Evolutionary conservation across 768 basidiomycete genomes (phyloP).

Genomic region (Amanita rimosa): DNA sequence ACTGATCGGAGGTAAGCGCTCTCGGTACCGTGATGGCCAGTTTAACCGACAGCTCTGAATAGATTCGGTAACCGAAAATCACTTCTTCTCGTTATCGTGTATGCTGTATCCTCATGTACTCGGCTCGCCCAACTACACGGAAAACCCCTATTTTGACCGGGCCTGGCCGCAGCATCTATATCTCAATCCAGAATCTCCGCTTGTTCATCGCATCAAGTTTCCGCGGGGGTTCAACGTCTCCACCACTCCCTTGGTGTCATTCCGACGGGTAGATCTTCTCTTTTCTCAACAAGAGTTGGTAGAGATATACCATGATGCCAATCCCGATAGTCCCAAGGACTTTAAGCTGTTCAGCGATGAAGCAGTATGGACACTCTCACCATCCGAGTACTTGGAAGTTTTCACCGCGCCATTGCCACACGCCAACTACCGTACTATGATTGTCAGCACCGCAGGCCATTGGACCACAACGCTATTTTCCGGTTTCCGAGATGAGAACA

Average conservation of each 20-base stretch:
- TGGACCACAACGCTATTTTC: constrained; percentile 52
- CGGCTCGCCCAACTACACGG: constrained; percentile 51
- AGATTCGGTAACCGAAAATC: constrained; percentile 65
- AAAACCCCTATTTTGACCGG: constrained; percentile 44
- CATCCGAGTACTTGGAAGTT: constrained; percentile 38
- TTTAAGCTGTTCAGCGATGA: constrained; percentile 46
- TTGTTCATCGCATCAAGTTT: constrained; percentile 29
- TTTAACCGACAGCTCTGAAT: not conserved
- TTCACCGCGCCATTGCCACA: constrained; percentile 37
- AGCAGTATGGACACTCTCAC: constrained; percentile 38
- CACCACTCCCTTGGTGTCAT: constrained; percentile 50
- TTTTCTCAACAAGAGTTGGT: constrained; percentile 35
- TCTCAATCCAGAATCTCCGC: constrained; percentile 43
- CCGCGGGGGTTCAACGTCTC: constrained; percentile 44
- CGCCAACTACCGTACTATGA: constrained; percentile 46
- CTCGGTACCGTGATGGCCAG: not conserved
- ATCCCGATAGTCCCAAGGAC: constrained; percentile 16
- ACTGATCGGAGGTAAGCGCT: constrained; percentile 44
- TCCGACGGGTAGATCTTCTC: constrained; percentile 55
- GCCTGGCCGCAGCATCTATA: constrained; percentile 57
- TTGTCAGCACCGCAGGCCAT: constrained; percentile 57
- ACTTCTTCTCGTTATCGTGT: constrained; percentile 67
- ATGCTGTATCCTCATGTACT: constrained; percentile 54
- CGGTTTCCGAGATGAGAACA: constrained; percentile 16
- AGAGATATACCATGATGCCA: constrained; percentile 27